A percentile compares a stretch with the other conserved stretches of the same genome.
Conservation (phyloP, 2,329 filamentous ascomycete genomes). For the Amesomyces nigricolor region DNA sequence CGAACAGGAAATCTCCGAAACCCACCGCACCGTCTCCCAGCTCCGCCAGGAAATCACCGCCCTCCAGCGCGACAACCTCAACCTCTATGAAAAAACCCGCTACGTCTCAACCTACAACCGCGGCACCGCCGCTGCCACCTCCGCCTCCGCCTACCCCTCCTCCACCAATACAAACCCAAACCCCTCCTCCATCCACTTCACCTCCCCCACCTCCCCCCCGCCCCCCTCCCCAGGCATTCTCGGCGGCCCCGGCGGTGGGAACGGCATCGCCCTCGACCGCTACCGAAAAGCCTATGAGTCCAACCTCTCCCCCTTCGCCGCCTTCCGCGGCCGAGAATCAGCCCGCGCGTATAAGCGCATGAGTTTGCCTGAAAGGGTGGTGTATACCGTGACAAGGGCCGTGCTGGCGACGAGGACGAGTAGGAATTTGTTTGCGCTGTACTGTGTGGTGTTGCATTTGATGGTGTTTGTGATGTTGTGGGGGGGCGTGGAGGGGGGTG, state of each 20-base stretch:
- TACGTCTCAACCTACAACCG: constrained; percentile 94
- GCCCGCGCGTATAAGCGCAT: constrained; percentile 87
- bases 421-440: constrained; percentile 87
- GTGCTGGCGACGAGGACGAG: constrained; percentile 85
- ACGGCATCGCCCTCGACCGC: constrained; percentile 66
- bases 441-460: constrained; percentile 83
- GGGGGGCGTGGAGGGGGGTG: constrained; percentile 57
- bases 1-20: constrained; percentile 82
- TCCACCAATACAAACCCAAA: constrained; percentile 59
- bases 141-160: constrained; percentile 57
- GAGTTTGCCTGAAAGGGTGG: constrained; percentile 81
- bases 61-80: constrained; percentile 92
- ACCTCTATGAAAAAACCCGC: constrained; percentile 93
- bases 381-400: constrained; percentile 86
- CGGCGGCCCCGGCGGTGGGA: constrained; percentile 46
- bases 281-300: constrained; percentile 92
- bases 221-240: constrained; percentile 48
- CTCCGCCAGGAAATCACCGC: constrained; percentile 86
- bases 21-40: constrained; percentile 74
- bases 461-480: constrained; percentile 84
- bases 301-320: constrained; percentile 91
- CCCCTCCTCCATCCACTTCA: constrained; percentile 60
- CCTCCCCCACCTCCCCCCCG: constrained; percentile 63
- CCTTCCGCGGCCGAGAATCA: constrained; percentile 89
- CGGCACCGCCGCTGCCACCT: constrained; percentile 53